Percentiles rank a stretch among this genome's conserved stretches.
phyloP scores from a whole-genome alignment of 352 stramenopile genomes.

The Globisporangium okanoganense region DNA sequence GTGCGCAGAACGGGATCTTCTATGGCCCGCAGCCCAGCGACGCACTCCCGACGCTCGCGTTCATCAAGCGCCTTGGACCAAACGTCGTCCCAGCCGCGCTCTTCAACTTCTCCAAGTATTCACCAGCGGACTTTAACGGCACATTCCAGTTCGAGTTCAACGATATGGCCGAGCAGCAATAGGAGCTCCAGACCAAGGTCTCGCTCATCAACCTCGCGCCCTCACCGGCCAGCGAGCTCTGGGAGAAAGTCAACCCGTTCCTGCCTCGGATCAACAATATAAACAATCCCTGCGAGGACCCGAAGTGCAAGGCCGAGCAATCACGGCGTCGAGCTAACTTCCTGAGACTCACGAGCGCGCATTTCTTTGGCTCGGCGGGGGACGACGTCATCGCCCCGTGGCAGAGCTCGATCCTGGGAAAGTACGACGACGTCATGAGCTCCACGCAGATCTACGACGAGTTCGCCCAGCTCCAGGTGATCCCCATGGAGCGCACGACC shows the following conservation, averaged over 20 bases:
- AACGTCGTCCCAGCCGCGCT: conserved; percentile 19
- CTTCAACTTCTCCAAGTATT: conserved; percentile 35
- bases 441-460: conserved; percentile 3
- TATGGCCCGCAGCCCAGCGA: conserved; percentile 39
- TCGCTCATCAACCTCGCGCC: conserved; percentile 40
- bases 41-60: conserved; percentile 23
- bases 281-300: conserved; percentile 15
- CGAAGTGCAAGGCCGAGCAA: conserved; percentile 9
- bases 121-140: conserved; percentile 14
- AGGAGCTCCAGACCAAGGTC: conserved; percentile 27
- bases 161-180: conserved; percentile 22
- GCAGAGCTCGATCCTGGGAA: conserved; percentile 30
- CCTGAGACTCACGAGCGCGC: conserved; percentile 22
- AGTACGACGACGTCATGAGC: conserved; percentile 29
- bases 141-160: conserved; percentile 37
- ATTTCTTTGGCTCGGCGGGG: conserved; percentile 34
- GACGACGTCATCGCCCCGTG: conserved; percentile 36
- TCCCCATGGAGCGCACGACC: conserved; percentile 22
- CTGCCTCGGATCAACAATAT: conserved; percentile 37
- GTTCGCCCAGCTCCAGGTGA: conserved; percentile 14
- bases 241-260: conserved; percentile 26
- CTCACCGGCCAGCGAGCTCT: conserved; percentile 23
- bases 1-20: conserved; percentile 49
- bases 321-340: conserved; percentile 40
- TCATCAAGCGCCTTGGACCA: conserved; percentile 28